These are phyloP conservation scores for Ampelomyces quisqualis DNA, from an alignment of 2,329 filamentous ascomycete species.

Conservation along the genomic window DNA sequence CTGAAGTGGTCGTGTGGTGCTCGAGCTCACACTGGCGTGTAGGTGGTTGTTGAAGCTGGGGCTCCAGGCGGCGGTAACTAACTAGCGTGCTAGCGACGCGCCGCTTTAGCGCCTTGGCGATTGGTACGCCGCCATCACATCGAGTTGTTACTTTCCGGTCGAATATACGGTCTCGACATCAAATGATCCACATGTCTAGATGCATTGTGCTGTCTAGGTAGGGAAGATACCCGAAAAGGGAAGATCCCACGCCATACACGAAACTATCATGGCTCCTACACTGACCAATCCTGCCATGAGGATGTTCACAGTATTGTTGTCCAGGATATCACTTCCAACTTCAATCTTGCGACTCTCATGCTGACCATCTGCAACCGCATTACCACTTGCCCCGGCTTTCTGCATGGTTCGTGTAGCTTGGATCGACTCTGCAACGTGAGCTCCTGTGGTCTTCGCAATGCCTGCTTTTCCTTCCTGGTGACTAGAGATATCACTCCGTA, in stretches of 20 bases:
- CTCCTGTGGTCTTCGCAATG: constrained; percentile 38
- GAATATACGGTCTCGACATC: too few relatives aligned
- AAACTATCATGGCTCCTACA: constrained; percentile 67
- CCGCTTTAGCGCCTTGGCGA: not conserved
- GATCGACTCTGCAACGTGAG: constrained; percentile 16
- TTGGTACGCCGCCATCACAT: not conserved
- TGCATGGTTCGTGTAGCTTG: constrained; percentile 37
- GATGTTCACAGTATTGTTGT: constrained; percentile 96
- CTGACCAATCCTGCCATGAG: constrained; percentile 86
- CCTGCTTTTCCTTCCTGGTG: constrained; percentile 43
- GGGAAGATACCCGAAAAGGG: constrained; percentile 28
- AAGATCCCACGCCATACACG: constrained; percentile 36
- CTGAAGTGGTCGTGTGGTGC: not conserved
- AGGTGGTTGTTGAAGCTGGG: not conserved
- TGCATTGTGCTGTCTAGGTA: not conserved
- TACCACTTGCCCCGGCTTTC: constrained; percentile 29
- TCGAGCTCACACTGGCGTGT: not conserved
- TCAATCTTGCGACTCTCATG: constrained; percentile 57
- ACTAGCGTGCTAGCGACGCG: not conserved
- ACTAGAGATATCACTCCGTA: constrained; percentile 46
- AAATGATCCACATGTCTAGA: too few relatives aligned
- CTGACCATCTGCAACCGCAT: constrained; percentile 35
- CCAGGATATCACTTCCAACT: constrained; percentile 70
- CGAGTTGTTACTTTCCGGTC: too few relatives aligned
- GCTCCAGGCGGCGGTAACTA: not conserved